Evolutionary conservation across 768 basidiomycete genomes (phyloP), one percentile per base, ranked within the genome.

Genomic region (Aureoboletus auriporus): DNA sequence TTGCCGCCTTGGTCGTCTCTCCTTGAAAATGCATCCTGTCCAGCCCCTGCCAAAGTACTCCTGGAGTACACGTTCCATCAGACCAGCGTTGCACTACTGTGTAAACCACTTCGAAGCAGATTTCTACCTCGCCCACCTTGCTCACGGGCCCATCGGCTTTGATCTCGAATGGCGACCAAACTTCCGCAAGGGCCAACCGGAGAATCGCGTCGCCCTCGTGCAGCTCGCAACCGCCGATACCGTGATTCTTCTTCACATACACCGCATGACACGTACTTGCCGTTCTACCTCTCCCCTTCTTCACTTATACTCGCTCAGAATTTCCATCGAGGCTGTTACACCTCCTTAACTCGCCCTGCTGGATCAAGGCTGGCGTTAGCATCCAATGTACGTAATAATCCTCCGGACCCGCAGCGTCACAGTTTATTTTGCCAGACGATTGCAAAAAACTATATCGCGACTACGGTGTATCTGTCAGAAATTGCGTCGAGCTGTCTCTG

Each of bases 131-230:
- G 46, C 55, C 33, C 4, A 16, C 6, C 41, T 68, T n/a, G 56
- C 58, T 7, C 48, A 36, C 23, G 68, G 66, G 4, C 62, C 60
- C 12, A 36, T 78, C 42, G 89, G 89, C 26, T 82, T 91, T 53
- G 89, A 92, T 60, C 71, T 88, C 33, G 89, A 92, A 66, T 91
- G 89, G 88, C 80, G 75, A 51, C 89, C 89, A 0, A 78, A 59
- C 16, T 81, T 67, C 56, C 52, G 55, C 39, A 82, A 78, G 59
- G 80, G 83, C 16, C 59, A 66, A 23, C 58, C 66, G 26, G 77
- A 83, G 63, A 86, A 90, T 59, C 84, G 75, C 20, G 82, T 87
- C 16, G 81, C 89, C 3, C 73, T 91, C 20, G 73, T 91, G 4
- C 89, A 92, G 61, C 75, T 91, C 14, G 83, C 86, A 2, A 80